phyloP scores from a whole-genome alignment of 1,284 basidiomycete genomes.

The Moesziomyces aphidis region DNA sequence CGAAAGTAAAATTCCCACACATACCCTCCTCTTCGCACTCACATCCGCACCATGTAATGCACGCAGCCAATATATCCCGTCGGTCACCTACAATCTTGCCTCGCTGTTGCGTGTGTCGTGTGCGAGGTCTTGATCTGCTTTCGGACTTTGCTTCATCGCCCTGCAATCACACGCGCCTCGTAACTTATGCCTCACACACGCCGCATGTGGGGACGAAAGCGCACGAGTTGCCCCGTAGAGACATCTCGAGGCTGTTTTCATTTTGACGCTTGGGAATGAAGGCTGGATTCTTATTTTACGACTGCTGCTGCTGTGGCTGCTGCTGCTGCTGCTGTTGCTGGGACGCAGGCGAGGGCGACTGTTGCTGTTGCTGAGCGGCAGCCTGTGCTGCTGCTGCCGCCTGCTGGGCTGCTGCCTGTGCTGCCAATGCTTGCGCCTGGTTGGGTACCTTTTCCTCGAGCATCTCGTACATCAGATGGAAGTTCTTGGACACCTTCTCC shows the following conservation, averaged over 20 bases:
- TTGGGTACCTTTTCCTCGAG: conserved; percentile 79
- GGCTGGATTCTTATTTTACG: neutral
- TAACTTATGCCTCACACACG: too few species aligned
- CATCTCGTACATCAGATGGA: conserved; percentile 85
- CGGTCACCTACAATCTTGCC: too few species aligned
- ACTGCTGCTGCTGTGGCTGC: conserved; percentile 19
- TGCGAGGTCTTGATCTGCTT: too few species aligned
- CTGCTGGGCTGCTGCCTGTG: conserved; percentile 47
- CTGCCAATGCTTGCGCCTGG: conserved; percentile 45
- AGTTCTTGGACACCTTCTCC: conserved; percentile 79
- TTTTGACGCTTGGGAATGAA: neutral
- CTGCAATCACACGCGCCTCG: too few species aligned
- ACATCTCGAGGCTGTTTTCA: too few species aligned
- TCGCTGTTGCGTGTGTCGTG: too few species aligned
- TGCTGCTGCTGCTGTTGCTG: conserved; percentile 1
- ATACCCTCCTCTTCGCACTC: neutral
- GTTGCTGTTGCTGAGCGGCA: conserved; percentile 29
- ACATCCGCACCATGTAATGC: neutral
- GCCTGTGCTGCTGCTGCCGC: conserved; percentile 28
- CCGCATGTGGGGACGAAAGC: too few species aligned
- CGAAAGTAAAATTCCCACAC: neutral
- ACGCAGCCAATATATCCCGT: neutral
- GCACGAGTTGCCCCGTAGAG: too few species aligned
- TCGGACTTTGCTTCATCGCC: too few species aligned
- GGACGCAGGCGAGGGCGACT: neutral